A percentile compares a stretch with the other conserved stretches of the same genome.
Evolutionary conservation across 306 rosid species (phyloP).

Genomic region (Begonia peltatifolia): DNA sequence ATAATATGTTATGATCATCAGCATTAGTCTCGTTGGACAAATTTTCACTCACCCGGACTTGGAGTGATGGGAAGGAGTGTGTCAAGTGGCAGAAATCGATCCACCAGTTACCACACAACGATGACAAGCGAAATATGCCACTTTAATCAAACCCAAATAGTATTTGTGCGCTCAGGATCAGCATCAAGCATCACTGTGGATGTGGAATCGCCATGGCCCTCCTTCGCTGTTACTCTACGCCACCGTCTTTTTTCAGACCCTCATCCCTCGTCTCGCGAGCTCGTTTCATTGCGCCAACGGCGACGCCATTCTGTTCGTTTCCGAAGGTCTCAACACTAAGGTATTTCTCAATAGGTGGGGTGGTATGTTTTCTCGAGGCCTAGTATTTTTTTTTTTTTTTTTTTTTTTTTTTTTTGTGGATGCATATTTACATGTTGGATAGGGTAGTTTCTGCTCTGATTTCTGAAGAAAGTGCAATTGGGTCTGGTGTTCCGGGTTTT

Average conservation of each 20-base stretch:
- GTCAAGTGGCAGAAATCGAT: no score
- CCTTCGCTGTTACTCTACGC: conserved; percentile 28
- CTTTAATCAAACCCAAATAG: no score
- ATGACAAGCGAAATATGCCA: no score
- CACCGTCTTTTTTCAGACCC: conserved; percentile 13
- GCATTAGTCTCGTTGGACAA: no score
- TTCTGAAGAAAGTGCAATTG: conserved; percentile 44
- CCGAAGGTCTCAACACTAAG: conserved; percentile 27
- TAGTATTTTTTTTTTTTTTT: background rate
- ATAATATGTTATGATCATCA: no score
- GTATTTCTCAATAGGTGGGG: conserved; percentile 12
- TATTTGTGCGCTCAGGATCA: no score
- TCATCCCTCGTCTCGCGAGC: conserved; percentile 15
- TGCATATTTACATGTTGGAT: conserved; percentile 23
- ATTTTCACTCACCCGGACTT: no score
- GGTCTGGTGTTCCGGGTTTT: conserved; percentile 32
- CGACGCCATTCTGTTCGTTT: conserved; percentile 10
- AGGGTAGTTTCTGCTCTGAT: conserved; percentile 43
- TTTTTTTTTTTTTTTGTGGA: background rate
- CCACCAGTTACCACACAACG: no score
- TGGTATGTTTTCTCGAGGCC: background rate
- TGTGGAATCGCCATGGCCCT: conserved; percentile 35
- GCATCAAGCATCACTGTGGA: background rate
- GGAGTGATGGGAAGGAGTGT: no score
- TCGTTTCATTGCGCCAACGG: conserved; percentile 10